A percentile compares a stretch with the other conserved stretches of the same genome.
Conservation (phyloP, 1,284 basidiomycete genomes). For the Singerocomus inundabilis region DNA sequence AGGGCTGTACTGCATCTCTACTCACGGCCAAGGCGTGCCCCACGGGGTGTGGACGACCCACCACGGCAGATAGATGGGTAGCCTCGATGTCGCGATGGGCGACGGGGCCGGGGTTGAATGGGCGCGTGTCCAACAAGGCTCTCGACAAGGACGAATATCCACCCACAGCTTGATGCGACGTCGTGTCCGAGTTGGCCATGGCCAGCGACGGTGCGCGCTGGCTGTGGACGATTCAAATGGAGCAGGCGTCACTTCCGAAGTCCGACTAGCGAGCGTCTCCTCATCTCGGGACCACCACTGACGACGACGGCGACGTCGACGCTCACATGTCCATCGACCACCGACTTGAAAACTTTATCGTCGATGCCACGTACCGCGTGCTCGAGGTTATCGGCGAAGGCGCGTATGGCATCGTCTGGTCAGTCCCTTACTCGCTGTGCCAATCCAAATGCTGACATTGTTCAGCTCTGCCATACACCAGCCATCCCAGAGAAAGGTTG, state of each 20-base stretch:
- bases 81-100: background rate
- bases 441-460: slow-evolving; percentile 5
- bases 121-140: background rate
- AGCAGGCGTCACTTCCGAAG: slow-evolving; percentile 20
- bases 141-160: background rate
- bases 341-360: slow-evolving; percentile 30
- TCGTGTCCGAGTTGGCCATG: slow-evolving; percentile 1
- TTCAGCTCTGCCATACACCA: slow-evolving; percentile 65
- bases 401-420: slow-evolving; percentile 84
- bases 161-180: background rate
- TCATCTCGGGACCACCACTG: too few relatives aligned
- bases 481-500: slow-evolving; percentile 64
- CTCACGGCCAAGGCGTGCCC: background rate
- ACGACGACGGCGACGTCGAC: slow-evolving; percentile 12
- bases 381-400: slow-evolving; percentile 90
- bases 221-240: background rate
- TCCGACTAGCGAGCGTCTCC: slow-evolving; percentile 19
- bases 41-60: background rate
- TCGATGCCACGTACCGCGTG: slow-evolving; percentile 71
- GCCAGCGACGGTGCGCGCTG: background rate
- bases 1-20: background rate
- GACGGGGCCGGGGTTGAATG: background rate
- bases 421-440: slow-evolving; percentile 2
- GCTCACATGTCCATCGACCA: slow-evolving; percentile 20
- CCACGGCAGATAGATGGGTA: background rate